A percentile compares a stretch with the other conserved stretches of the same genome.
These are phyloP conservation scores for Lactarius sanguifluus DNA, from an alignment of 768 basidiomycete genomes.

Conservation along the genomic window DNA sequence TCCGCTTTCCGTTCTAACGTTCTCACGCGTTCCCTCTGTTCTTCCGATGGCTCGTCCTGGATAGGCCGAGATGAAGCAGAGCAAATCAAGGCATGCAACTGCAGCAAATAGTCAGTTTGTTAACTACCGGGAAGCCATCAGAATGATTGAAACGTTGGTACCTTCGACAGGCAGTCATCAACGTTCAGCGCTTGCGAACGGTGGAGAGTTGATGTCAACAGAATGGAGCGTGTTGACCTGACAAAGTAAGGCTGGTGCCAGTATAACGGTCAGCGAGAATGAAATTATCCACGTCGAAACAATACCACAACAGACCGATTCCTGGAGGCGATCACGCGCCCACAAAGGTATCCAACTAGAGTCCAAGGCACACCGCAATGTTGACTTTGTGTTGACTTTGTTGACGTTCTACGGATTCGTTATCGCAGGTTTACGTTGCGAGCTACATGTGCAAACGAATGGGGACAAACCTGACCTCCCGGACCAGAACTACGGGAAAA, in stretches of 20 bases:
- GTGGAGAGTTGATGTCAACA: slow-evolving; percentile 65
- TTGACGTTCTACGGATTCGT: slow-evolving; percentile 73
- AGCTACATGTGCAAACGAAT: not conserved
- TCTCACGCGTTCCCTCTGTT: slow-evolving; percentile 56
- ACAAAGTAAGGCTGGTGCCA: slow-evolving; percentile 66
- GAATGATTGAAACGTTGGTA: slow-evolving; percentile 33
- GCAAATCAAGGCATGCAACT: slow-evolving; percentile 58
- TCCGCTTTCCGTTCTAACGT: slow-evolving; percentile 47
- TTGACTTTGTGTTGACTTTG: slow-evolving; percentile 84
- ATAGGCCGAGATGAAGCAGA: slow-evolving; percentile 47
- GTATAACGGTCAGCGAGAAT: not conserved
- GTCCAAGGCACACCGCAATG: slow-evolving; percentile 57
- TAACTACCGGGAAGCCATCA: slow-evolving; percentile 11
- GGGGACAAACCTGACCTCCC: slow-evolving; percentile 66
- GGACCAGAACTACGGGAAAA: slow-evolving; percentile 84
- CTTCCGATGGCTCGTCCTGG: slow-evolving; percentile 53
- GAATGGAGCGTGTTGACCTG: slow-evolving; percentile 63
- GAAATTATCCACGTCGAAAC: not conserved
- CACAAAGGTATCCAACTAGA: slow-evolving; percentile 69
- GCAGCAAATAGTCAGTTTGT: slow-evolving; percentile 6
- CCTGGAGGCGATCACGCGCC: slow-evolving; percentile 50
- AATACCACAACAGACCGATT: slow-evolving; percentile 44
- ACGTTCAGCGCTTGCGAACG: slow-evolving; percentile 81
- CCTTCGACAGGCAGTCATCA: slow-evolving; percentile 70
- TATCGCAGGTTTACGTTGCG: slow-evolving; percentile 16